Evolutionary conservation across 495 filamentous ascomycete genomes (phyloP).

Genomic region (Friedmanniomyces simplex): DNA sequence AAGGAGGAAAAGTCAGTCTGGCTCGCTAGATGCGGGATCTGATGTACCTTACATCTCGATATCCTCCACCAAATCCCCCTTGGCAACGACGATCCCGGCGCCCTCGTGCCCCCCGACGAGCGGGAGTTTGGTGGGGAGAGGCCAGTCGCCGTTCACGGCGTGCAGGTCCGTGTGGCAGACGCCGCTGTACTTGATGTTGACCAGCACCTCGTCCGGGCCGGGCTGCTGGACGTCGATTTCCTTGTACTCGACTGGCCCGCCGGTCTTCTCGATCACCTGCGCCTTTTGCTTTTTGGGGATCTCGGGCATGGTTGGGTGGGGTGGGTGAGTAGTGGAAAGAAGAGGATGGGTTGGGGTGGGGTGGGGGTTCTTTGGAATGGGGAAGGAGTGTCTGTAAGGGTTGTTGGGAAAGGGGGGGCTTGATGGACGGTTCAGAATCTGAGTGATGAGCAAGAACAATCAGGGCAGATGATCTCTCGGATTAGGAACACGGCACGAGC

Average conservation of each 20-base stretch:
- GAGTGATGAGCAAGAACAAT: too few relatives aligned
- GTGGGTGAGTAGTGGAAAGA: too few relatives aligned
- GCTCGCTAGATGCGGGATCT: slow-evolving; percentile 24
- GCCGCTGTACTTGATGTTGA: slow-evolving; percentile 87
- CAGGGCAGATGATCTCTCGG: too few relatives aligned
- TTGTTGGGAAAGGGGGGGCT: too few relatives aligned
- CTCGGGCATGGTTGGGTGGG: slow-evolving; percentile 12
- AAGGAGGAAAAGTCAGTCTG: too few relatives aligned
- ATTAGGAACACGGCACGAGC: too few relatives aligned
- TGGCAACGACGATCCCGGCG: slow-evolving; percentile 73
- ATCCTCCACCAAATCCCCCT: slow-evolving; percentile 60
- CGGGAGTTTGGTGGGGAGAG: slow-evolving; percentile 62
- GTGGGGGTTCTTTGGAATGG: too few relatives aligned
- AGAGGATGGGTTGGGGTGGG: background rate
- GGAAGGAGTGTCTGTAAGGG: too few relatives aligned
- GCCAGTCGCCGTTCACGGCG: slow-evolving; percentile 74
- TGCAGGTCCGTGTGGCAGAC: slow-evolving; percentile 73
- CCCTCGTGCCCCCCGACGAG: slow-evolving; percentile 92
- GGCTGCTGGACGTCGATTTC: slow-evolving; percentile 70
- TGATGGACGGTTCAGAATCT: too few relatives aligned
- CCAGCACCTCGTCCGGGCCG: slow-evolving; percentile 74
- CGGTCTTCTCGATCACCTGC: slow-evolving; percentile 69
- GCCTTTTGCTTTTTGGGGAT: slow-evolving; percentile 77
- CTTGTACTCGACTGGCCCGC: slow-evolving; percentile 67
- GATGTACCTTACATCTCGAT: slow-evolving; percentile 37